Percentiles rank a stretch among this genome's conserved stretches.
These are phyloP conservation scores for Ceratocystis diversiconidia DNA, from an alignment of 2,329 filamentous ascomycete species.

Conservation along the genomic window DNA sequence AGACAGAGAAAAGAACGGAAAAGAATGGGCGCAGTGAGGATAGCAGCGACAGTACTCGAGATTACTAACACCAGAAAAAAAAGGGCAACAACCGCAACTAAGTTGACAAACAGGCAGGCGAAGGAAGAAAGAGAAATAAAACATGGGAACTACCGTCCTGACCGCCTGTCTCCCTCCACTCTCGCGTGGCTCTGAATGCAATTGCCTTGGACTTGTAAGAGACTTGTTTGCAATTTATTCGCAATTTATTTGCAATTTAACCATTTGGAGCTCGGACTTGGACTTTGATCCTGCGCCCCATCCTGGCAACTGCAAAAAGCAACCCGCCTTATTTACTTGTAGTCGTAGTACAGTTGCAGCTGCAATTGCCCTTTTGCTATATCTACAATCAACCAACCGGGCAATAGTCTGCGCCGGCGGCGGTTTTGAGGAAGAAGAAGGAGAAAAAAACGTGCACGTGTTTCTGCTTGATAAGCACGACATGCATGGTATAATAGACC, in stretches of 20 bases:
- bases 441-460: not conserved
- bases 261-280: not conserved
- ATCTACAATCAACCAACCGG: not conserved
- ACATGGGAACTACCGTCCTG: not conserved
- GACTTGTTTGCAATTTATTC: not conserved
- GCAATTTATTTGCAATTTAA: not conserved
- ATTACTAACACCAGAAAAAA: too few relatives aligned
- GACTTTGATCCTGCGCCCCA: not conserved
- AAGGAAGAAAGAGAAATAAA: not conserved
- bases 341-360: not conserved
- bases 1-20: too few relatives aligned
- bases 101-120: not conserved
- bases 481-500: too few relatives aligned
- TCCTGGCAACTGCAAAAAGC: not conserved
- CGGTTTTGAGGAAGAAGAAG: not conserved
- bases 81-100: not conserved
- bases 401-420: not conserved
- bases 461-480: not conserved
- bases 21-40: too few relatives aligned
- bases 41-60: too few relatives aligned
- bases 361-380: not conserved
- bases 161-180: not conserved
- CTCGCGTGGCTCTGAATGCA: not conserved
- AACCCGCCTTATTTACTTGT: not conserved
- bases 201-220: not conserved